Base-by-base conservation (phyloP, 2,329 filamentous ascomycete species). In the Cladobotryum protrusum region DNA sequence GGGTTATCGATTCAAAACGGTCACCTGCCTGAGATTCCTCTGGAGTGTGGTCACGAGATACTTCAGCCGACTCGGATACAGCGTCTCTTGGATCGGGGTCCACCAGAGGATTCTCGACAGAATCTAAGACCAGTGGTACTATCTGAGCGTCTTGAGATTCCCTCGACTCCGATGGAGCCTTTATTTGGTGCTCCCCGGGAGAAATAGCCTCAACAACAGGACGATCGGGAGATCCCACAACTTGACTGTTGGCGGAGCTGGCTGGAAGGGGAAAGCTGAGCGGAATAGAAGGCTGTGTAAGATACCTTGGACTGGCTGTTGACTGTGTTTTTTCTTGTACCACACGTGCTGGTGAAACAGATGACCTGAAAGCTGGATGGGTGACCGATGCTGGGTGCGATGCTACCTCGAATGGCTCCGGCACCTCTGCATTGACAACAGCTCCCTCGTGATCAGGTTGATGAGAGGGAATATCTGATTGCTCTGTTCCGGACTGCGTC, bases 141-240 rank as follows among this genome's bases (percentile, higher is more conserved):
- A 61, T 42, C 43, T 66, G 65, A 37, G 63, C 61, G 48, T 60
- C 64, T 51, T 63, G 65, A 37, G 56, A 61, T 42, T 56, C 57
- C 33, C 51, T 43, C 15, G 32, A 34, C 3, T 49, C 50, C 15
- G 34, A 42, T 12, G 40, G 45, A 33, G 48, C 45, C 5, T 19
- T 20, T 44, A 15, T 35, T 7, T 29, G 12, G 5, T 34, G 32
- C 12, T 15, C 36, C n/a, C 6, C 5, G 3, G 36, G 13, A 17
- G 42, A 45, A n/a, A 33, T 19, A 33, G 48, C 20, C n/a, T 33
- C 42, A 20, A 32, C n/a, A 32, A 19, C 6, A 43, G 41, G 20
- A 39, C 32, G 42, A 24, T 43, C 20, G 14, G 47, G 47, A 5
- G 47, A 52, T 44, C 47, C 47, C 11, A 44, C 8, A 9, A 46